These are phyloP conservation scores for Boletus vinaceobasis DNA, from an alignment of 768 basidiomycete species.

Conservation along the genomic window DNA sequence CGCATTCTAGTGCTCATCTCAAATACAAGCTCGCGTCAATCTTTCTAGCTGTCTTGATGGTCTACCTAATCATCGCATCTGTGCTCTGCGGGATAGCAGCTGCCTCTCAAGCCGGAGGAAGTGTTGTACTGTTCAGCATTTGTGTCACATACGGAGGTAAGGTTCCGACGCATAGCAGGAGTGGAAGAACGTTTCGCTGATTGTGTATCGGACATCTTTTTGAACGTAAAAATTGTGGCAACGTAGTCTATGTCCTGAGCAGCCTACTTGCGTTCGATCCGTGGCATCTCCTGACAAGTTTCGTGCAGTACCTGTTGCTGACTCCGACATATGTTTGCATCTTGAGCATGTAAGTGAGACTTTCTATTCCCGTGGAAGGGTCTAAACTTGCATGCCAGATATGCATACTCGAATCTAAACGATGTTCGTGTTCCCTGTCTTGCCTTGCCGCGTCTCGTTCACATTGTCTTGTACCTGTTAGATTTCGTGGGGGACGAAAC, in stretches of 20 bases:
- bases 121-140: slow-evolving; percentile 81
- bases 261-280: slow-evolving; percentile 88
- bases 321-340: slow-evolving; percentile 80
- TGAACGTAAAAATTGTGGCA: not conserved
- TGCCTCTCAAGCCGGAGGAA: slow-evolving; percentile 57
- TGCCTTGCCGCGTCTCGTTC: slow-evolving; percentile 11
- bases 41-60: slow-evolving; percentile 70
- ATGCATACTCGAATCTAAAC: slow-evolving; percentile 82
- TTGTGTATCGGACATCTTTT: not conserved
- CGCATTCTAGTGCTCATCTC: slow-evolving; percentile 16
- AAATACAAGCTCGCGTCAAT: slow-evolving; percentile 84
- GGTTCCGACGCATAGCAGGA: slow-evolving; percentile 23
- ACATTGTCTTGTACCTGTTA: slow-evolving; percentile 24
- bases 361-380: not conserved
- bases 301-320: slow-evolving; percentile 82
- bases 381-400: slow-evolving; percentile 43
- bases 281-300: slow-evolving; percentile 94
- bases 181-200: not conserved
- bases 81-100: slow-evolving; percentile 78
- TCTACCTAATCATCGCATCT: slow-evolving; percentile 82
- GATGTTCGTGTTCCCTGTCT: slow-evolving; percentile 46
- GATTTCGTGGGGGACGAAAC: slow-evolving; percentile 98
- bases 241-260: slow-evolving; percentile 68
- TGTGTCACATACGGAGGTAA: slow-evolving; percentile 79
- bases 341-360: slow-evolving; percentile 60